Evolutionary conservation across 192 early-diverging fungal species (phyloP).

Genomic region (Coemansia biformis): DNA sequence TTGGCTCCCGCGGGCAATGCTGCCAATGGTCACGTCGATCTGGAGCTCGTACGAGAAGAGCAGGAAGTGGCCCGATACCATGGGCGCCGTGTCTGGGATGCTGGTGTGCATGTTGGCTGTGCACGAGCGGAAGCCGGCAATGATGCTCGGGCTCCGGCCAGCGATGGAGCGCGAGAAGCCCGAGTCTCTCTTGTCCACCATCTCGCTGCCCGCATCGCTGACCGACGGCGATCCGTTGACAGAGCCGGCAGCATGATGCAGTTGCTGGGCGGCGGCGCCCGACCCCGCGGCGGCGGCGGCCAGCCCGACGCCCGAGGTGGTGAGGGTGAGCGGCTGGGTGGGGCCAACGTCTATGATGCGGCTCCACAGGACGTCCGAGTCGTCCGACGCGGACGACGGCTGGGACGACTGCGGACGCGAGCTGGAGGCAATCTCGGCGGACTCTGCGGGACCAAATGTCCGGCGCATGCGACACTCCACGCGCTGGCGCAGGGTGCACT

Average conservation of each 20-base stretch:
- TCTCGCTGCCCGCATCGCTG: no score
- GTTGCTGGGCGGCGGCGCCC: neutral
- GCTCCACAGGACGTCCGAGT: conserved; percentile 45
- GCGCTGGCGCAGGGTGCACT: conserved; percentile 42
- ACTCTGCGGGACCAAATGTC: conserved; percentile 34
- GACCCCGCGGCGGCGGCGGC: conserved; percentile 22
- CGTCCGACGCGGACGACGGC: conserved; percentile 27
- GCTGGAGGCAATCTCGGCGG: conserved; percentile 22
- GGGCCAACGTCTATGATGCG: conserved; percentile 28
- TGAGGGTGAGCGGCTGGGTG: conserved; percentile 27
- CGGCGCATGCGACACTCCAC: conserved; percentile 48
- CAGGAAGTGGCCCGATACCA: conserved; percentile 37
- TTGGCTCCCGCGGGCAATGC: conserved; percentile 31
- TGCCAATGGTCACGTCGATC: conserved; percentile 34
- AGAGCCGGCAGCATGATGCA: conserved; percentile 2
- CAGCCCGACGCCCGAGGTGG: conserved; percentile 26
- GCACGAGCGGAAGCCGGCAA: conserved; percentile 25
- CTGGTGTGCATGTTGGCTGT: conserved; percentile 43
- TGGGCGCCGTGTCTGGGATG: conserved; percentile 22
- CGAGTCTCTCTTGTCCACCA: no score
- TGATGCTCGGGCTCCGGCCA: conserved; percentile 25
- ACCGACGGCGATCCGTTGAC: no score
- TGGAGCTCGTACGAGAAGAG: conserved; percentile 47
- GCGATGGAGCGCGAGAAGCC: no score
- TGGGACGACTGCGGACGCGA: conserved; percentile 38